Evolutionary conservation across 148 eudicot species (phyloP), one percentile per base, ranked within the genome.

Genomic region (Fallopia convolvulus): DNA sequence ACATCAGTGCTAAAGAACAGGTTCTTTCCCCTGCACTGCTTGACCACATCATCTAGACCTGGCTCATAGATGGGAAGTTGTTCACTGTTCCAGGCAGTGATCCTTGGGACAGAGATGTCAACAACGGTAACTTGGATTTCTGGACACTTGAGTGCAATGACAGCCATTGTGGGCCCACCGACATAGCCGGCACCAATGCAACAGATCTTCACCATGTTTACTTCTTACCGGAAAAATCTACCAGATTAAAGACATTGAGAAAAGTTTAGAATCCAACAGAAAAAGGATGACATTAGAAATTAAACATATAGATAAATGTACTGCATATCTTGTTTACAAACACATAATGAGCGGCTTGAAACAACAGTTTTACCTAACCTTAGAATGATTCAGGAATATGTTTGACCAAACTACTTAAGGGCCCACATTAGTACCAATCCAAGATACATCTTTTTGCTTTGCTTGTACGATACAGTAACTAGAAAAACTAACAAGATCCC

Each of bases 1-100:
- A 80, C 82, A 47, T 80, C 82, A 76, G 79, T 68, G 70, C 82
- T 80, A 74, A 80, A 80, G 79, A 80, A 80, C 52, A 80, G 82
- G 70, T 80, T 80, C 66, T 55, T 80, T 17, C 82, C 82, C 42
- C 79, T 49, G 82, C 82, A 80, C 63, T 80, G 70, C 75, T 80
- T 80, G 39, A 80, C 82, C 18, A 80, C 79, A 9, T 80, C 79
- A 5, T 80, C 82, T 4, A 80, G 76, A 30, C 82, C 79, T 32
- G 82, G 82, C 75, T 80, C 82, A 15, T 80, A 80, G 68, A 80
- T 80, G 20, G 82, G 82, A 5, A 80, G 79, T 0, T 70, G 82
- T 8, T 80, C 82, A 26, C 79, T 75, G 82, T 80, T 80, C 82
- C 82, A 80, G 2, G 79, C 82, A 5, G 50, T 80, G 82, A 76